Evolutionary conservation across 352 stramenopile species (phyloP).

Genomic region (Globisporangium ultimum): DNA sequence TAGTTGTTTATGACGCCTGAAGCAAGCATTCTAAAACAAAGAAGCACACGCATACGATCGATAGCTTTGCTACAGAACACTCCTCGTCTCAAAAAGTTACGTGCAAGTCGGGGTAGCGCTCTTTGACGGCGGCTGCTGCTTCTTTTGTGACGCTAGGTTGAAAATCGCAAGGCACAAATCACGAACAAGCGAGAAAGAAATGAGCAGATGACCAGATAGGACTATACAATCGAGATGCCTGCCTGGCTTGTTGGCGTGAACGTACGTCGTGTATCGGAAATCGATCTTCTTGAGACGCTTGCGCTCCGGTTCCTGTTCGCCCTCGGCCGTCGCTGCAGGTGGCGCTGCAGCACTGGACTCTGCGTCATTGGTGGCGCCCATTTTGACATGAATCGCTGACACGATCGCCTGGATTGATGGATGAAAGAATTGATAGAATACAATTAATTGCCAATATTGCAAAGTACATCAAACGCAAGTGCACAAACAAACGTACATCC

Average conservation of each 20-base stretch:
- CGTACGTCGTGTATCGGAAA: slow-evolving; percentile 87
- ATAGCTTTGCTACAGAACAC: neutral
- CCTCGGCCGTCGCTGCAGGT: slow-evolving; percentile 20
- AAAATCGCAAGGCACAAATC: slow-evolving; percentile 6
- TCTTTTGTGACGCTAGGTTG: slow-evolving; percentile 76
- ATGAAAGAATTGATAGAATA: neutral
- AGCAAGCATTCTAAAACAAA: neutral
- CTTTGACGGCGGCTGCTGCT: slow-evolving; percentile 60
- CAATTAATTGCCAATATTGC: neutral
- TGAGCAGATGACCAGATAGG: neutral
- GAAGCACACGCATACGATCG: neutral
- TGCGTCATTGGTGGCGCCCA: slow-evolving; percentile 49
- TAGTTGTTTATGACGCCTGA: too few species aligned
- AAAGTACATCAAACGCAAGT: neutral
- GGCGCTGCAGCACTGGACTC: slow-evolving; percentile 6
- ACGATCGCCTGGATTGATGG: slow-evolving; percentile 44
- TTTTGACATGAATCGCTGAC: slow-evolving; percentile 75
- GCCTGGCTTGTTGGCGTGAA: neutral
- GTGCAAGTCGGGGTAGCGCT: slow-evolving; percentile 65
- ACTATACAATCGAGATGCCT: neutral
- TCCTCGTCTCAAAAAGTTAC: slow-evolving; percentile 35
- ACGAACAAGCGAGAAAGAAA: slow-evolving; percentile 1
- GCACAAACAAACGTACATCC: slow-evolving; percentile 36
- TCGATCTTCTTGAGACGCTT: slow-evolving; percentile 89
- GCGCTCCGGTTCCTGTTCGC: slow-evolving; percentile 54